phyloP scores from a whole-genome alignment of 1,284 basidiomycete species.

The Leccinum cinnamomeum region DNA sequence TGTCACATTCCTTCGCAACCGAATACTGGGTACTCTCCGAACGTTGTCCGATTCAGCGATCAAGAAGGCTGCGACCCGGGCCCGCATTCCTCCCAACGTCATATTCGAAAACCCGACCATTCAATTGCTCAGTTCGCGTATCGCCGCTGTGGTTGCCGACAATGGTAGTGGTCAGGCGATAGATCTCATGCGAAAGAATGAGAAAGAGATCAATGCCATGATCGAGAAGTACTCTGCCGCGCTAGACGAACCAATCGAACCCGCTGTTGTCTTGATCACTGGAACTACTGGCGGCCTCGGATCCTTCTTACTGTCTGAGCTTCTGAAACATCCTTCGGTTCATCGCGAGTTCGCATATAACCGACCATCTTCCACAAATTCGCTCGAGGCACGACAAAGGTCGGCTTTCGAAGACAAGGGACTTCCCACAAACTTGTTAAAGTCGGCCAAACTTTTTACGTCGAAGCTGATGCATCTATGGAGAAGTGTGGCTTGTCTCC shows the following conservation, averaged over 20 bases:
- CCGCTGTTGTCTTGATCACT: slow-evolving; percentile 28
- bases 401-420: slow-evolving; percentile 14
- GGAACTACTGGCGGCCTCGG: slow-evolving; percentile 36
- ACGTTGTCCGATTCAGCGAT: slow-evolving; percentile 5
- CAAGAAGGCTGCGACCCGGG: background rate
- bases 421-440: slow-evolving; percentile 5
- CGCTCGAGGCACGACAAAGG: slow-evolving; percentile 10
- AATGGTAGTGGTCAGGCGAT: background rate
- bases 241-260: background rate
- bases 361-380: slow-evolving; percentile 8
- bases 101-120: slow-evolving; percentile 24
- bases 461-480: slow-evolving; percentile 16
- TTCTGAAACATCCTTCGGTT: slow-evolving; percentile 19
- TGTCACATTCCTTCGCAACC: slow-evolving; percentile 32
- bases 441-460: slow-evolving; percentile 11
- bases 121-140: slow-evolving; percentile 9
- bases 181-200: background rate
- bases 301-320: slow-evolving; percentile 24
- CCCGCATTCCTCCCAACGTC: slow-evolving; percentile 16
- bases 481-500: slow-evolving; percentile 14
- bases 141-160: slow-evolving; percentile 8
- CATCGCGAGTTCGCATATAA: slow-evolving; percentile 30
- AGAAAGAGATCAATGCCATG: slow-evolving; percentile 18
- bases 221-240: slow-evolving; percentile 11
- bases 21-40: slow-evolving; percentile 26